Percentiles rank a stretch among this genome's conserved stretches.
These are phyloP conservation scores for Aspergillus sp. DNA, from an alignment of 2,329 filamentous ascomycete species.

Conservation along the genomic window DNA sequence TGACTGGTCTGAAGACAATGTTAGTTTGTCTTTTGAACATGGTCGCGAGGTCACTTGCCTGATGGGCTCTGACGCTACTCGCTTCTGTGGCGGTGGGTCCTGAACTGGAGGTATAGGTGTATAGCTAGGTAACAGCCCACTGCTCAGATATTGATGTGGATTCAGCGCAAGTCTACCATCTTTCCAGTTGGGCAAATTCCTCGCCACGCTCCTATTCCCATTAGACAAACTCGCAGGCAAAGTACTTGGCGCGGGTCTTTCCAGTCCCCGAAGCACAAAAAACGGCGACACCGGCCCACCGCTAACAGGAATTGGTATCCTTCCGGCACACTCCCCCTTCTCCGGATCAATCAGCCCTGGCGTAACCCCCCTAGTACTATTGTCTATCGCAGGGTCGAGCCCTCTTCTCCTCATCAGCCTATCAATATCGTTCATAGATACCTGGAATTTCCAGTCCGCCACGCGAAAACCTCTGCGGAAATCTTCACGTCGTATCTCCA, in stretches of 20 bases:
- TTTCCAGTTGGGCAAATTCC: too few species aligned
- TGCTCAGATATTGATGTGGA: too few species aligned
- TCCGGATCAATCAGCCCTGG: constrained; percentile 14
- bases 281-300: not conserved
- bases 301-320: constrained; percentile 9
- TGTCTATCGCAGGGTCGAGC: constrained; percentile 8
- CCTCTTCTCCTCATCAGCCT: constrained; percentile 12
- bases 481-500: constrained; percentile 8
- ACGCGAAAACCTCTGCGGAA: constrained; percentile 9
- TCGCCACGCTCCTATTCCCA: too few species aligned
- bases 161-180: too few species aligned
- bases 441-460: constrained; percentile 7
- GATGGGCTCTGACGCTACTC: too few species aligned
- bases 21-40: too few species aligned
- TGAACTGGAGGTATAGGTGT: too few species aligned
- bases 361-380: constrained; percentile 14
- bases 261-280: not conserved
- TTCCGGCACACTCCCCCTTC: constrained; percentile 13
- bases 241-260: not conserved
- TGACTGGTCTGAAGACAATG: not conserved
- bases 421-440: constrained; percentile 2
- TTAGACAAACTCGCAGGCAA: not conserved
- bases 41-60: too few species aligned
- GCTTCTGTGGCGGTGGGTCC: too few species aligned
- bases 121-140: too few species aligned